Percentiles rank a stretch among this genome's conserved stretches.
Evolutionary conservation across 2,329 filamentous ascomycete genomes (phyloP).

Genomic region (Microdochium nivale): DNA sequence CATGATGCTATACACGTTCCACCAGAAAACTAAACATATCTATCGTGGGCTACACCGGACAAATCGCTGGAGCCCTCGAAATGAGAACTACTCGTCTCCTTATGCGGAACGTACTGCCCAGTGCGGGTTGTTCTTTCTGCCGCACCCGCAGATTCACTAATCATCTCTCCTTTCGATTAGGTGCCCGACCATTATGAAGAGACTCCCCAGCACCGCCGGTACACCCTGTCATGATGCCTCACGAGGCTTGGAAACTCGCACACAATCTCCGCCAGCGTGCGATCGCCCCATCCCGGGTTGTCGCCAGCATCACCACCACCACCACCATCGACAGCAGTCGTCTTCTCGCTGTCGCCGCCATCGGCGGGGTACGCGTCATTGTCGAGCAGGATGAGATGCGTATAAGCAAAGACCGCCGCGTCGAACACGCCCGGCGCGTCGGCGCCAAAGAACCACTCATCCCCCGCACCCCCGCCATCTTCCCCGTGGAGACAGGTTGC

Average conservation of each 20-base stretch:
- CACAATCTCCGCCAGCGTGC: conserved; percentile 48
- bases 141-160: background rate
- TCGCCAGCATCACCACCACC: conserved; percentile 30
- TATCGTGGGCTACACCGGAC: too few species aligned
- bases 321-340: too few species aligned
- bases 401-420: conserved; percentile 84
- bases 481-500: conserved; percentile 26
- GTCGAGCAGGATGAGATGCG: conserved; percentile 57
- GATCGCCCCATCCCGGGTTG: conserved; percentile 53
- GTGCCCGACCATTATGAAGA: too few species aligned
- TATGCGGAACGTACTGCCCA: too few species aligned
- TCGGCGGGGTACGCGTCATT: too few species aligned
- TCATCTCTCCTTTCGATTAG: too few species aligned
- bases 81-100: too few species aligned
- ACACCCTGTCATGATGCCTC: conserved; percentile 51
- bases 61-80: too few species aligned
- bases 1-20: too few species aligned
- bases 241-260: conserved; percentile 52
- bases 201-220: conserved; percentile 39
- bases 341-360: too few species aligned
- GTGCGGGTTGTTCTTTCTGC: too few species aligned
- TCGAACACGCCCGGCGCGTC: conserved; percentile 67
- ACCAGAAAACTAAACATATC: too few species aligned
- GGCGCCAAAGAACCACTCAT: conserved; percentile 40
- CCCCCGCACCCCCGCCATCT: conserved; percentile 5